Percentiles rank a stretch among this genome's conserved stretches.
phyloP scores from a whole-genome alignment of 345 rosid genomes.

The Syzygium jambos region DNA sequence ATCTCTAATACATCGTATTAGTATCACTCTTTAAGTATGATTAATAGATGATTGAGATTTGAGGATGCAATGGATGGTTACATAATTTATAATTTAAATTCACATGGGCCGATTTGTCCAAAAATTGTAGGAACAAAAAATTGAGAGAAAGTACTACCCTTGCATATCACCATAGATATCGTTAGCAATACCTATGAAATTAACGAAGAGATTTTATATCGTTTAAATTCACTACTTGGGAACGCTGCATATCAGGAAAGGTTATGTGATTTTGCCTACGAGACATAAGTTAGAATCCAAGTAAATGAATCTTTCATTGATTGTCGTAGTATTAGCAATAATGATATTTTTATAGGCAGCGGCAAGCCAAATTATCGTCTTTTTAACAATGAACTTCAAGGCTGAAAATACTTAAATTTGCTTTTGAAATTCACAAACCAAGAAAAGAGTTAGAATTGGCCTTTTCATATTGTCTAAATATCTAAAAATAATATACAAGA shows the following conservation, averaged over 20 bases:
- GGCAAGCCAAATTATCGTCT: neutral
- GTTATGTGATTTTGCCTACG: neutral
- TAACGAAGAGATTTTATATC: neutral
- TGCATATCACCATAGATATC: neutral
- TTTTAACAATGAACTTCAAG: neutral
- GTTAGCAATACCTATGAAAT: neutral
- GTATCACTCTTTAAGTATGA: neutral
- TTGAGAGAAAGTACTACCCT: neutral
- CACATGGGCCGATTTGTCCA: accelerated
- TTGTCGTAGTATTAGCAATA: neutral
- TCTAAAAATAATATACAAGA: neutral
- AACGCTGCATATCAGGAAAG: neutral
- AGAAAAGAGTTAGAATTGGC: neutral
- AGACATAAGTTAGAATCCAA: neutral
- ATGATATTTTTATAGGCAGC: neutral
- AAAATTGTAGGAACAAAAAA: neutral
- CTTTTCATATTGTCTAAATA: neutral
- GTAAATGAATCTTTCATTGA: neutral
- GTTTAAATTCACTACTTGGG: neutral
- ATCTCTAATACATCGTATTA: neutral
- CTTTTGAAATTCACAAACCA: neutral
- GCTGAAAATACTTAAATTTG: neutral
- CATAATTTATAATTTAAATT: neutral
- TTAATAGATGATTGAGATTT: neutral
- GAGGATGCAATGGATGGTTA: neutral